phyloP scores from a whole-genome alignment of 768 basidiomycete genomes.

The Trametes punicea region DNA sequence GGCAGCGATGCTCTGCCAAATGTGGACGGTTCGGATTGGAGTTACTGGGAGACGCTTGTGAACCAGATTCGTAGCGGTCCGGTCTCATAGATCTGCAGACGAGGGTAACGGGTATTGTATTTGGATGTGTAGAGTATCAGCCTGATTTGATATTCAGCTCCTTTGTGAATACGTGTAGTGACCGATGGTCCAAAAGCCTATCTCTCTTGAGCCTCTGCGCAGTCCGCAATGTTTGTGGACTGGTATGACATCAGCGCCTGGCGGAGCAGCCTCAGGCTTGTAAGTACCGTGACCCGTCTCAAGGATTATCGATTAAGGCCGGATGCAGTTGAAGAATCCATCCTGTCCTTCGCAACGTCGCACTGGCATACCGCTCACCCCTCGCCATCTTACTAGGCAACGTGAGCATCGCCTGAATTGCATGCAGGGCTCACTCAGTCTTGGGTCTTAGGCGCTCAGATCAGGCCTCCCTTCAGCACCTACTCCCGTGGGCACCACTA shows the following conservation, averaged over 20 bases:
- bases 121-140: too few relatives aligned
- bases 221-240: neutral
- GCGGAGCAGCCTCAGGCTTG: neutral
- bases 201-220: neutral
- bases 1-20: constrained; percentile 46
- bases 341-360: too few relatives aligned
- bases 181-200: neutral
- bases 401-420: too few relatives aligned
- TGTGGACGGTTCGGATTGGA: constrained; percentile 67
- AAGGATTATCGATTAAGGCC: too few relatives aligned
- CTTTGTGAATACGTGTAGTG: too few relatives aligned
- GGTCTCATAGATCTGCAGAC: constrained; percentile 12
- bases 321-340: too few relatives aligned
- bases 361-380: too few relatives aligned
- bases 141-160: too few relatives aligned
- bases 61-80: constrained; percentile 44
- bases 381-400: too few relatives aligned
- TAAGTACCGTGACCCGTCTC: neutral
- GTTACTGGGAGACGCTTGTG: constrained; percentile 80
- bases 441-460: neutral
- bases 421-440: too few relatives aligned
- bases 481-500: neutral
- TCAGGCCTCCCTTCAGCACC: neutral
- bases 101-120: neutral
- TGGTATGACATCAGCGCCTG: neutral